phyloP scores from a whole-genome alignment of 495 filamentous ascomycete genomes.

The Xylaria cubensis region DNA sequence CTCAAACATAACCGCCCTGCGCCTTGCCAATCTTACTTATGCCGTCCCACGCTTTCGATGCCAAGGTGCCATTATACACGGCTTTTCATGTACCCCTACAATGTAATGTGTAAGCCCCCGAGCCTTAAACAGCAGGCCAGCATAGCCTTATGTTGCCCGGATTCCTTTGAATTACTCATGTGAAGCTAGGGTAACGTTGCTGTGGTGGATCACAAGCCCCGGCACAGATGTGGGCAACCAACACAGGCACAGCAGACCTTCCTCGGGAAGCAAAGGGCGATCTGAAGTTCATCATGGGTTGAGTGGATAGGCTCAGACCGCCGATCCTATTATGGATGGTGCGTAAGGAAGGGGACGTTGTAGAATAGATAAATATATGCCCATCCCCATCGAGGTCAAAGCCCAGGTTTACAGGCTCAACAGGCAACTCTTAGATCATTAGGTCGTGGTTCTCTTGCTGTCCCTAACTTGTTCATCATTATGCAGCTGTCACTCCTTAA shows the following conservation, averaged over 20 bases:
- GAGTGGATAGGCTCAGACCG: neutral
- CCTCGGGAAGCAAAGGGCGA: slow-evolving; percentile 7
- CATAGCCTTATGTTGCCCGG: neutral
- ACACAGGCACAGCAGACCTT: slow-evolving; percentile 11
- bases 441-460: neutral
- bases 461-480: neutral
- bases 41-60: neutral
- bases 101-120: neutral
- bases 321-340: neutral
- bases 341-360: neutral
- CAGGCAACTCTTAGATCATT: neutral
- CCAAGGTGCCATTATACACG: neutral
- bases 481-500: slow-evolving; percentile 24
- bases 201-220: slow-evolving; percentile 5
- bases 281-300: slow-evolving; percentile 11
- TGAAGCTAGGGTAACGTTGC: slow-evolving; percentile 22
- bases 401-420: neutral
- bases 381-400: neutral
- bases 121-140: neutral
- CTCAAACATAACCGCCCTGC: neutral
- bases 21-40: neutral
- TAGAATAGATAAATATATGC: slow-evolving; percentile 19
- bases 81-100: neutral
- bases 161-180: neutral
- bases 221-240: neutral